A percentile compares a stretch with the other conserved stretches of the same genome.
phyloP scores from a whole-genome alignment of 345 rosid species.

The Schrenkiella parvula region DNA sequence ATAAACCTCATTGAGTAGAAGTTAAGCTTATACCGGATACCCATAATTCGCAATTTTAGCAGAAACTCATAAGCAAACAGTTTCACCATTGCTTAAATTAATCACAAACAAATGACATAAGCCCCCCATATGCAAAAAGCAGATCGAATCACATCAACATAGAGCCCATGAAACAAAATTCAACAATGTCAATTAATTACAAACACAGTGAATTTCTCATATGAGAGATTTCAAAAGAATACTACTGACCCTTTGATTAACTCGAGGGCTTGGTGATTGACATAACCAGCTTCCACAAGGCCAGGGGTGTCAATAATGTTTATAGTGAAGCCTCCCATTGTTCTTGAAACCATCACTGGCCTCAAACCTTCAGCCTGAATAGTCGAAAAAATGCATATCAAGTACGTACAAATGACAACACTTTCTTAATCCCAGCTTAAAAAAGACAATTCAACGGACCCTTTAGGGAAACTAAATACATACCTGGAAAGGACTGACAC shows the following conservation, averaged over 20 bases:
- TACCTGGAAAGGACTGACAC: constrained; percentile 72
- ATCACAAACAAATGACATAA: background rate
- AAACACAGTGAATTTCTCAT: background rate
- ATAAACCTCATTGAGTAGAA: background rate
- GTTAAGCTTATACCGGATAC: background rate
- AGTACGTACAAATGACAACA: background rate
- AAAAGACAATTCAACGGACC: background rate
- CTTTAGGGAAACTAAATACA: background rate
- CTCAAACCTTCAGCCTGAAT: constrained; percentile 64
- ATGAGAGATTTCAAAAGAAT: background rate
- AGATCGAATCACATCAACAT: background rate
- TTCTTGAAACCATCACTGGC: constrained; percentile 72
- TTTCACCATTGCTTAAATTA: background rate
- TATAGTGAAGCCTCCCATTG: constrained; percentile 66
- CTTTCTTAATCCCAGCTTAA: background rate
- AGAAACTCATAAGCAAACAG: background rate
- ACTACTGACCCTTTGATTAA: constrained; percentile 62
- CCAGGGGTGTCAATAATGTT: constrained; percentile 81
- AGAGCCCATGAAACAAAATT: background rate
- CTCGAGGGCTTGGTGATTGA: constrained; percentile 74
- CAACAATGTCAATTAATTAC: background rate
- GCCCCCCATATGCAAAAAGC: background rate
- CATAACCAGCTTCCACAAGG: constrained; percentile 84
- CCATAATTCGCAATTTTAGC: background rate
- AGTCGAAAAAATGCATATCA: background rate